Conservation (phyloP, 805 yeast species). For the Cyberlindnera meyerae region DNA sequence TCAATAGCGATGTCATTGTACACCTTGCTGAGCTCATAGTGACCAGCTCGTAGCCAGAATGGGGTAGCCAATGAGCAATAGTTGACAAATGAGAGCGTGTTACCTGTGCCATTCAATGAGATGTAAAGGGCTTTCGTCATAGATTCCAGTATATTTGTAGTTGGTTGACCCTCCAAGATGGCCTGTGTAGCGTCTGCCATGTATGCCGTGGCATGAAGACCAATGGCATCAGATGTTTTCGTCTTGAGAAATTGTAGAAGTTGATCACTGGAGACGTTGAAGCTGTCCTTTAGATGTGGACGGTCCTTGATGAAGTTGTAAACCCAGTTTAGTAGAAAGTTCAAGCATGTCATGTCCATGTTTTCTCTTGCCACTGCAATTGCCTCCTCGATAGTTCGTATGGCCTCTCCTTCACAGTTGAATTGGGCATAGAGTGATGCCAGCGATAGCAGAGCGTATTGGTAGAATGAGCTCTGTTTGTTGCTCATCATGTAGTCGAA, state of each 20-base stretch:
- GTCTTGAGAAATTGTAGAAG: constrained; percentile 49
- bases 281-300: constrained; percentile 51
- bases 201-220: constrained; percentile 51
- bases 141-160: constrained; percentile 47
- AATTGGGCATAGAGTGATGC: constrained; percentile 71
- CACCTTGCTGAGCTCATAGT: constrained; percentile 39
- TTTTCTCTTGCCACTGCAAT: constrained; percentile 83
- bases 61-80: constrained; percentile 42
- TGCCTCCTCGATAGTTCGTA: constrained; percentile 81
- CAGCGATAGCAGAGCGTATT: constrained; percentile 68
- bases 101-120: constrained; percentile 42
- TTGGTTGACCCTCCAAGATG: constrained; percentile 46
- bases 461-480: constrained; percentile 59
- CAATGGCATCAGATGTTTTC: constrained; percentile 26
- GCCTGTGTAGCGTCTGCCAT: constrained; percentile 58
- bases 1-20: constrained; percentile 45
- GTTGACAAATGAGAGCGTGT: constrained; percentile 32
- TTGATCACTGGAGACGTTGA: constrained; percentile 58
- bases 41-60: constrained; percentile 51
- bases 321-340: constrained; percentile 69
- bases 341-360: constrained; percentile 67
- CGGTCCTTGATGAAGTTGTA: constrained; percentile 62
- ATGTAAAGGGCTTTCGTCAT: constrained; percentile 51
- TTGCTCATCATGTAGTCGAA: constrained; percentile 78
- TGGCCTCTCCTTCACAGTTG: constrained; percentile 54